phyloP scores from a whole-genome alignment of 352 stramenopile species.

The Phytophthora sansomeana region DNA sequence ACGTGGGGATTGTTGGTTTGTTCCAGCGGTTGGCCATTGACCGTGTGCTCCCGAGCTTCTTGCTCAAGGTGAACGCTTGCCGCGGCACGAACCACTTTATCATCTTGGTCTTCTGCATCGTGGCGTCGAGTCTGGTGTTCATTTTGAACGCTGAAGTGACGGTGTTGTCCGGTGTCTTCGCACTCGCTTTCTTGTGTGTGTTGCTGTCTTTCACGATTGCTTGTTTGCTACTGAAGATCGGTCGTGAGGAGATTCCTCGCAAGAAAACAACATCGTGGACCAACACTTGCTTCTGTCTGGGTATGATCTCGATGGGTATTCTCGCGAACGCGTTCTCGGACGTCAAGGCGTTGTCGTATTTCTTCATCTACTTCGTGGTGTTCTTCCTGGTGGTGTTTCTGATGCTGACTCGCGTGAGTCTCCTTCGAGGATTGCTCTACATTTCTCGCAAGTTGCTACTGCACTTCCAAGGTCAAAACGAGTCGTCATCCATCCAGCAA shows the following conservation, averaged over 20 bases:
- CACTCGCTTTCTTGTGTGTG: constrained; percentile 87
- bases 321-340: constrained; percentile 64
- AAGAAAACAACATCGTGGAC: constrained; percentile 72
- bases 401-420: constrained; percentile 71
- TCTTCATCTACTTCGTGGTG: constrained; percentile 65
- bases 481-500: constrained; percentile 20
- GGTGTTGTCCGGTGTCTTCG: constrained; percentile 87
- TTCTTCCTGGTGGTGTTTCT: constrained; percentile 59
- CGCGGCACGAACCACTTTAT: constrained; percentile 84
- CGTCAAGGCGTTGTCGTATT: constrained; percentile 51
- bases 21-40: constrained; percentile 88
- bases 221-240: constrained; percentile 89
- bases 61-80: constrained; percentile 72
- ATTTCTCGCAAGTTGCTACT: constrained; percentile 50
- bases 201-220: constrained; percentile 85
- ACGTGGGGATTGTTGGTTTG: constrained; percentile 79
- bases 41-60: constrained; percentile 62
- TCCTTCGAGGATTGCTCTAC: constrained; percentile 61
- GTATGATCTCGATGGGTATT: constrained; percentile 59
- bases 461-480: constrained; percentile 28
- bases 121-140: constrained; percentile 77
- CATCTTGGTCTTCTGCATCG: constrained; percentile 80
- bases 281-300: constrained; percentile 56
- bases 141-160: constrained; percentile 83
- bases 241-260: constrained; percentile 78